Percentiles rank a stretch among this genome's conserved stretches.
Conservation (phyloP, 345 rosid species). For the Populus deltoides region DNA sequence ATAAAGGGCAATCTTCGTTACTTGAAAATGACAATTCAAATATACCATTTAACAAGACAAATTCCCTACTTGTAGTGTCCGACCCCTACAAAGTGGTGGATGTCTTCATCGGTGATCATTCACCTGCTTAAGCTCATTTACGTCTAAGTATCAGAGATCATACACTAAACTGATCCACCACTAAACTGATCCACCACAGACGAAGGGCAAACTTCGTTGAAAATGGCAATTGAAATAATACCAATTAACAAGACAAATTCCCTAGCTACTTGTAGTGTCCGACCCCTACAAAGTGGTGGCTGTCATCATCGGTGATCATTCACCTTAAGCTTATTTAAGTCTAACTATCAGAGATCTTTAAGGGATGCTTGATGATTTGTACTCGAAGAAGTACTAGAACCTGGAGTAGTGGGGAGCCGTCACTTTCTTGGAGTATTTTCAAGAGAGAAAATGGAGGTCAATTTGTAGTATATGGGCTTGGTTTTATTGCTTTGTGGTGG, state of each 20-base stretch:
- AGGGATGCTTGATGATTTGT: background rate
- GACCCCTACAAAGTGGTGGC: background rate
- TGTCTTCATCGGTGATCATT: too few relatives aligned
- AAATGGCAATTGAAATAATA: conserved; percentile 10
- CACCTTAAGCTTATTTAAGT: background rate
- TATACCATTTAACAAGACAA: background rate
- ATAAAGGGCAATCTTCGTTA: background rate
- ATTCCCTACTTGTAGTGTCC: conserved; percentile 6
- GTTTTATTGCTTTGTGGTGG: background rate
- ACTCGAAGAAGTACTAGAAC: background rate
- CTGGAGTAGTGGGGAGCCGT: conserved; percentile 13
- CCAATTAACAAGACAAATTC: background rate
- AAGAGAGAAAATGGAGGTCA: background rate
- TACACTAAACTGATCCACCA: conserved; percentile 5
- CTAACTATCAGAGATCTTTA: background rate
- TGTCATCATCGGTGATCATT: too few relatives aligned
- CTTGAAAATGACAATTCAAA: conserved; percentile 13
- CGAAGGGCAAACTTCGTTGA: conserved; percentile 4
- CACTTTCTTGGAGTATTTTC: background rate
- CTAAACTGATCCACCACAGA: conserved; percentile 17
- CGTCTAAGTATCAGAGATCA: background rate
- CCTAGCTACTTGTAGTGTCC: conserved; percentile 9
- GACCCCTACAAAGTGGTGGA: background rate
- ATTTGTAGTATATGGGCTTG: background rate
- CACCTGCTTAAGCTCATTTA: too few relatives aligned